Conservation (phyloP, 257 asterid genomes). For the Perilla frutescens region DNA sequence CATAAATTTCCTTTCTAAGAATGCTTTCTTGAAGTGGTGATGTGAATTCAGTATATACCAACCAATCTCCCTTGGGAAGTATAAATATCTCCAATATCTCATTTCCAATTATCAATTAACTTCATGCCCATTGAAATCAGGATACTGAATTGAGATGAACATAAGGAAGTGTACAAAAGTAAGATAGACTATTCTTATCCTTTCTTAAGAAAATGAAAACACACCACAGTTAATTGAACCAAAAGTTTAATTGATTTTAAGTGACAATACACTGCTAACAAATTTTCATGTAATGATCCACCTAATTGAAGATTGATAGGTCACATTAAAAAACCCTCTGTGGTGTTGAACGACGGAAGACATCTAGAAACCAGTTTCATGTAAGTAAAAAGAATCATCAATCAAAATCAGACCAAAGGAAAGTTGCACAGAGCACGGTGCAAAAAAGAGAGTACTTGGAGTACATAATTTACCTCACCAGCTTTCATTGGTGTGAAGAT, state of each 20-base stretch:
- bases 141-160: neutral
- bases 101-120: constrained; percentile 3
- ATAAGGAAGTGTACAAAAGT: neutral
- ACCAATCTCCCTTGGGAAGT: neutral
- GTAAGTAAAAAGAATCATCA: neutral
- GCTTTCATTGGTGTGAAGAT: constrained; percentile 85
- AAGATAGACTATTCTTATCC: neutral
- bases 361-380: neutral
- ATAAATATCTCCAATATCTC: neutral
- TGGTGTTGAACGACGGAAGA: neutral
- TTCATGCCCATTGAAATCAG: neutral
- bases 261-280: too few species aligned
- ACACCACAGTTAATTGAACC: too few species aligned
- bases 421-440: neutral
- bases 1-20: too few species aligned
- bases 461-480: constrained; percentile 66
- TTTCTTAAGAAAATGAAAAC: neutral
- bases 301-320: neutral
- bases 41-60: neutral
- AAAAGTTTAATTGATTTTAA: neutral
- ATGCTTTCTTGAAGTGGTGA: neutral
- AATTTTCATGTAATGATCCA: neutral
- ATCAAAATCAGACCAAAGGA: neutral
- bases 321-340: neutral
- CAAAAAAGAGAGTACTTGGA: neutral